Conservation (phyloP, 139 green algal species). For the Haematococcus sp. region DNA sequence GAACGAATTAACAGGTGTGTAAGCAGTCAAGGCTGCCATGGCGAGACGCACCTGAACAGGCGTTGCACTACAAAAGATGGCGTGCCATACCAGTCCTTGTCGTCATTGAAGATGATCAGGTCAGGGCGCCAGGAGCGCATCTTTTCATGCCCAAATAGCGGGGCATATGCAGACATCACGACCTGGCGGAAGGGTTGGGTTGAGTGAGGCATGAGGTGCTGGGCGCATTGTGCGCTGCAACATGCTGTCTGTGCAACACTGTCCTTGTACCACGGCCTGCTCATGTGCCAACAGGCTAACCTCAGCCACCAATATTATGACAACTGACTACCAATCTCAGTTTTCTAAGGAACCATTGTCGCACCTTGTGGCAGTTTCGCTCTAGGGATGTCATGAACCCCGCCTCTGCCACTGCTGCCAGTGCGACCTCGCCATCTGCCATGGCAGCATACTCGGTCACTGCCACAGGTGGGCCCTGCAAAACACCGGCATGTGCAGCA, state of each 20-base stretch:
- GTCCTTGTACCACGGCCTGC: neutral
- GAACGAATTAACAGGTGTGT: too few relatives aligned
- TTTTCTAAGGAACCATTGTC: neutral
- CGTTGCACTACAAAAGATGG: constrained; percentile 57
- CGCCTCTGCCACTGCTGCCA: constrained; percentile 60
- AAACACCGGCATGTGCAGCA: neutral
- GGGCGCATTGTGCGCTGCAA: too few relatives aligned
- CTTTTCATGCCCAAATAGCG: constrained; percentile 59
- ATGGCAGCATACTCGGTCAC: constrained; percentile 18
- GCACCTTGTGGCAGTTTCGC: constrained; percentile 42
- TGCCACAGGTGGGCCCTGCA: neutral
- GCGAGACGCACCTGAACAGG: constrained; percentile 40
- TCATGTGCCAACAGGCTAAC: too few relatives aligned
- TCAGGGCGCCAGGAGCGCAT: constrained; percentile 48
- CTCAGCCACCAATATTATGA: too few relatives aligned
- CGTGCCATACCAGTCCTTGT: constrained; percentile 41
- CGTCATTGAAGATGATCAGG: constrained; percentile 41
- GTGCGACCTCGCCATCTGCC: neutral
- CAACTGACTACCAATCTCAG: neutral
- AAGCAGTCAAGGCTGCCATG: neutral
- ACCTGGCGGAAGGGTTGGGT: constrained; percentile 28
- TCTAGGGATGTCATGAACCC: constrained; percentile 74
- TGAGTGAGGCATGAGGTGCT: neutral
- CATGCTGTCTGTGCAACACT: too few relatives aligned
- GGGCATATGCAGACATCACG: constrained; percentile 62